A percentile compares a stretch with the other conserved stretches of the same genome.
Conservation (phyloP, 148 eudicot genomes). For the Camellia sinensis region DNA sequence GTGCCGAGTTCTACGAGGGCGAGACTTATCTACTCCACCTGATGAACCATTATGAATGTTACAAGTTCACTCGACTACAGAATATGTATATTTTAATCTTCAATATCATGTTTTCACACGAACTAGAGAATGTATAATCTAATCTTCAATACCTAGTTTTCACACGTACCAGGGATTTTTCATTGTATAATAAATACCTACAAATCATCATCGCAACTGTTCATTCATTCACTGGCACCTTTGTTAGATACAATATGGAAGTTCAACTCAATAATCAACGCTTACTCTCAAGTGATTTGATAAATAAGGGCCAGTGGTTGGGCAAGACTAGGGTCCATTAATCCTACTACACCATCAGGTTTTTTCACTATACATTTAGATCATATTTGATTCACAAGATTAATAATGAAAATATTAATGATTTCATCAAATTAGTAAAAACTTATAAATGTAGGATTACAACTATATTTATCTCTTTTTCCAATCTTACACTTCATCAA, state of each 20-base stretch:
- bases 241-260: not conserved
- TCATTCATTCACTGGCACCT: not conserved
- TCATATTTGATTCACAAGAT: no score
- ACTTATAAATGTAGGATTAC: no score
- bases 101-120: not conserved
- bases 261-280: not conserved
- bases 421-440: no score
- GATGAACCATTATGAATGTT: not conserved
- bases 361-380: no score
- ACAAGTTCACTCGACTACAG: not conserved
- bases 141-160: not conserved
- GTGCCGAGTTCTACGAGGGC: conserved; percentile 42
- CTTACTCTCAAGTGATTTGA: no score
- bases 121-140: not conserved
- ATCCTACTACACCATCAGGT: no score
- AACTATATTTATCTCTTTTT: no score
- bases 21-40: not conserved
- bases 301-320: no score
- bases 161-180: not conserved
- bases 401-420: no score
- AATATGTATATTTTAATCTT: not conserved
- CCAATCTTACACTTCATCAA: no score
- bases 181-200: no score
- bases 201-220: not conserved
- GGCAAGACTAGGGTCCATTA: no score